A percentile compares a stretch with the other conserved stretches of the same genome.
phyloP scores from a whole-genome alignment of 1,284 basidiomycete species.

The Naganishia sp. region DNA sequence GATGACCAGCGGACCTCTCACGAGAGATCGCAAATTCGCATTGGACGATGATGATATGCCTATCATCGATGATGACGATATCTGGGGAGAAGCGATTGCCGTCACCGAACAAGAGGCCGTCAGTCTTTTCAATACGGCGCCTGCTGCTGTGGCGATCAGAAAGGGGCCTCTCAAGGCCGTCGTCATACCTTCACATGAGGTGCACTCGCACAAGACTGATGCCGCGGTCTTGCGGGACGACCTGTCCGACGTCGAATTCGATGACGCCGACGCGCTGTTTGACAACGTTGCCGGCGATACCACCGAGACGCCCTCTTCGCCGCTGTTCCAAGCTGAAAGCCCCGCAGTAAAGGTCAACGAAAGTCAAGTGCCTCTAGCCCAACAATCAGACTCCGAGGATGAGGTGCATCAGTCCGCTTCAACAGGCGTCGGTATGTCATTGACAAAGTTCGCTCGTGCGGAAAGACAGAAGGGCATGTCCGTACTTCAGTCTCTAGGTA shows the following conservation, averaged over 20 bases:
- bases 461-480: constrained; percentile 23
- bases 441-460: constrained; percentile 9
- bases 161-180: no score
- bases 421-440: constrained; percentile 9
- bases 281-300: not conserved
- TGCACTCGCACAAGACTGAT: not conserved
- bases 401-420: not conserved
- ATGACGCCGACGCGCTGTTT: constrained; percentile 17
- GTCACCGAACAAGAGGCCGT: constrained; percentile 2
- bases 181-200: no score
- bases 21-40: not conserved
- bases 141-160: not conserved
- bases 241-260: constrained; percentile 9
- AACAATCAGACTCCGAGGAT: not conserved
- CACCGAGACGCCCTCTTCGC: not conserved
- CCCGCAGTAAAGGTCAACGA: not conserved
- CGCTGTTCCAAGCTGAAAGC: constrained; percentile 16
- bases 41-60: constrained; percentile 18
- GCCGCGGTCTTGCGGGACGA: not conserved
- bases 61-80: constrained; percentile 28
- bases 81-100: constrained; percentile 13
- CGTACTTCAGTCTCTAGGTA: constrained; percentile 16
- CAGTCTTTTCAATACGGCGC: constrained; percentile 18
- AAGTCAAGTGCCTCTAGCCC: not conserved
- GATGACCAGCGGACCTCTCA: not conserved